phyloP scores from a whole-genome alignment of 805 yeast genomes.

The Kregervanrija pseudodelftensis region DNA sequence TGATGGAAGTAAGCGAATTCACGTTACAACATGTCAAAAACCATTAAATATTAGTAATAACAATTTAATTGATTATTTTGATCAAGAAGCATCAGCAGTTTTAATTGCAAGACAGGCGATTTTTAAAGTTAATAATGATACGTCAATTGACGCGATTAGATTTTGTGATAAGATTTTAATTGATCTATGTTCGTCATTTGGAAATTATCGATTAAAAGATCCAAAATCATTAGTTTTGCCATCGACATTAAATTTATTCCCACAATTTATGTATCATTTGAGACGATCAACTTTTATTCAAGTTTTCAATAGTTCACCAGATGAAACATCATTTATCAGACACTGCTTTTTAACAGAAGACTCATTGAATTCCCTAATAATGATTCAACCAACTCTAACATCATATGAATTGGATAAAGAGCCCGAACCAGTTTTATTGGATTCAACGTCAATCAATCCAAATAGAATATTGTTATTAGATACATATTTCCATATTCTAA shows the following conservation, averaged over 20 bases:
- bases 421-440: conserved; percentile 58
- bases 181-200: conserved; percentile 40
- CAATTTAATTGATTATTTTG: conserved; percentile 42
- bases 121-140: conserved; percentile 31
- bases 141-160: conserved; percentile 31
- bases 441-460: conserved; percentile 54
- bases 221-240: conserved; percentile 44
- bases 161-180: conserved; percentile 43
- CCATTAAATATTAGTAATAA: conserved; percentile 33
- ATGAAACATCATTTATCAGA: conserved; percentile 60
- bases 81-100: conserved; percentile 65
- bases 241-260: conserved; percentile 44
- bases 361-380: conserved; percentile 48
- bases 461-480: conserved; percentile 52
- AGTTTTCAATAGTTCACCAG: conserved; percentile 65
- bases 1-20: conserved; percentile 46
- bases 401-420: conserved; percentile 50
- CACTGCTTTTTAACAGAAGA: conserved; percentile 60
- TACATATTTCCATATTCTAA: conserved; percentile 62
- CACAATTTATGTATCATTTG: conserved; percentile 62
- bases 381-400: conserved; percentile 65
- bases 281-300: conserved; percentile 60
- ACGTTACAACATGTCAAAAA: conserved; percentile 52
- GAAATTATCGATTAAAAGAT: conserved; percentile 40
- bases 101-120: conserved; percentile 50